Evolutionary conservation across 352 stramenopile species (phyloP), one percentile per base, ranked within the genome.

Genomic region (Pythium angustatum): DNA sequence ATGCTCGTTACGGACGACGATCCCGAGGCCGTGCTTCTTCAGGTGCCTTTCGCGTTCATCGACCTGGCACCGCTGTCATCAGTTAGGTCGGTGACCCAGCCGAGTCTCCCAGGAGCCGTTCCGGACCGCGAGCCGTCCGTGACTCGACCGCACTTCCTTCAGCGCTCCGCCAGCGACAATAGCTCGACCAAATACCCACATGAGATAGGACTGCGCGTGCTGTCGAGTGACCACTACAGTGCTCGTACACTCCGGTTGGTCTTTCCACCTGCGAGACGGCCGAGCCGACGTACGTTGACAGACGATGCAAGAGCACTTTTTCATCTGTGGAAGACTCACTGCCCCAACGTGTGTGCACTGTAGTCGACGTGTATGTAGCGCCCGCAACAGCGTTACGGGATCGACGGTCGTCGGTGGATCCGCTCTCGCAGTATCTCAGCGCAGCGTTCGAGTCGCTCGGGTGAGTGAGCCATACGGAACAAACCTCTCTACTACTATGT

Each of bases 181-280:
- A 21, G 2, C 40, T 12, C 8, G 19, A 27, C 6, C 40, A 1
- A 24, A 5, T 7, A 5, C 4, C 70, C 75, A 17, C 64, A 61
- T 8, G 75, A 83, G 31, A 24, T 80, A 27, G 75, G 61, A 1
- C 21, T 83, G 17, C 68, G 72, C 31, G 53, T 83, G 43, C 43
- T 80, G 22, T 69, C 69, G 0, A 56, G 31, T 28, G 26, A 28
- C 5, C 58, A 68, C 26, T 72, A 72, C 21, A 9, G 12, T 6
- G 47, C 58, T 0, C 24, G 36, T 17, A 12, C 17, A 1, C 38
- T 72, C 24, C 58, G 54, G 3, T 27, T 72, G 5, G 54, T 65
- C 15, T 68, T 72, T 30, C 7, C 14, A 1, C 31, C 26, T 21
- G 48, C 45, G 11, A 68, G 54, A 26, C 52, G 58, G 10, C 66